Evolutionary conservation across 83 land plant species (phyloP), one percentile per base, ranked within the genome.

Genomic region (Isoetes engelmannii): DNA sequence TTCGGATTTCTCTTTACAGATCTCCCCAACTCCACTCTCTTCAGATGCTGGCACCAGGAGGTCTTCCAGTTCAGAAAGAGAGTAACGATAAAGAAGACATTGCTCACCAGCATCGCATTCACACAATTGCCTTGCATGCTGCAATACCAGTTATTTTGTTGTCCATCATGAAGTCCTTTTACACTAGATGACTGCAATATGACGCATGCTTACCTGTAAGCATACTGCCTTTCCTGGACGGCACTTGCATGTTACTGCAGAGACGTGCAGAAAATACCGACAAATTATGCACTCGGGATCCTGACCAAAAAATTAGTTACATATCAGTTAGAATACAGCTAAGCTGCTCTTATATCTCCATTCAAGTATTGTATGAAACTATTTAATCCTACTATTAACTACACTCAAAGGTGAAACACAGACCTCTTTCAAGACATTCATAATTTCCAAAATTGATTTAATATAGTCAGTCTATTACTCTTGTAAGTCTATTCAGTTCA

Each of bases 51-150:
- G 47, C 45, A 6, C 49, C 18, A 87, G 57, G 68, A 94, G 74
- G 53, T 91, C 89, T 56, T 74, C 76, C 69, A 95, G 81, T 69
- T 91, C 91, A 18, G 91, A 89, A 18, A 95, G 82, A 45, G 84
- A 83, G 65, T 86, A 81, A 45, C 99, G 92, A 74, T 91, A 95
- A 6, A 88, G 77, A 46, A 95, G 89, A 18, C 81, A 75, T 56
- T 74, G 88, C 45, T 84, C 82, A 49, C 73, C 84, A 7, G 81
- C 75, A n/a, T 72, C 70, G 73, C 99, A 95, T 77, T 90, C 99
- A 74, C 99, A 95, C 19, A 95, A 87, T 67, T 78, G 93, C 55
- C 81, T 76, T 73, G 87, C 88, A 67, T 95, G 99, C 99, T 93
- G 88, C 81, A 79, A 7, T 50, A n/a, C 44, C 49, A 55, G 41